Evolutionary conservation across 306 rosid genomes (phyloP), one percentile per base, ranked within the genome.

Genomic region (Vigna reflexopilosa): DNA sequence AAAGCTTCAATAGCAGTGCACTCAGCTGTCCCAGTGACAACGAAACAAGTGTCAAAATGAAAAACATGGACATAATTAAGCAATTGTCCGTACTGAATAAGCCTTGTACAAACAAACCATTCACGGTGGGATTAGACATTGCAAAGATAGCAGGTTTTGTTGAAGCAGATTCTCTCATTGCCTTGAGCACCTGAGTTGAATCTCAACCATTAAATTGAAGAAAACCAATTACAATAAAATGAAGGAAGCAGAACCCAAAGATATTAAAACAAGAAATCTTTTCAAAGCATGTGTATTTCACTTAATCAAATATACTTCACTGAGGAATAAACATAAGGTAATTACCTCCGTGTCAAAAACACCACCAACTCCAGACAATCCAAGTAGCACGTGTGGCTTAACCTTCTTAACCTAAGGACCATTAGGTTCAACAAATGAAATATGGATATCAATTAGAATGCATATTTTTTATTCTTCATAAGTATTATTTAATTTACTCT

Each of bases 331-430:
- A 67, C 52, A 69, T 13, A 55, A 76, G 20, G 73, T 65, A 81
- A 72, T 68, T 70, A 93, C 98, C 94, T 93, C 96, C 82, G 84
- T 86, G 22, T 64, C 88, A 86, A 93, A 93, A 85, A 93, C 67
- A 66, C 98, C 98, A 81, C 98, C 96, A 80, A 89, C 94, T 71
- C 96, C 98, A 40, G 98, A 93, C 93, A 93, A 88, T 75, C 98
- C 98, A 81, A 93, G 90, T 73, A 93, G 96, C 76, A 84, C 96
- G 83, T 93, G 93, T 10, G 98, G 98, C 83, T 82, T 91, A 86
- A 93, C 82, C 88, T 85, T 93, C 82, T 85, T 91, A 70, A 93
- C 93, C 98, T 93, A 91, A 65, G 79, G 9, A 75, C 70, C 19
- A 73, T 47, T 47, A 36, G 54, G 56, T 72, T 76, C 69, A 62